These are phyloP conservation scores for Pichia insulana DNA, from an alignment of 805 yeast genomes.

Conservation along the genomic window DNA sequence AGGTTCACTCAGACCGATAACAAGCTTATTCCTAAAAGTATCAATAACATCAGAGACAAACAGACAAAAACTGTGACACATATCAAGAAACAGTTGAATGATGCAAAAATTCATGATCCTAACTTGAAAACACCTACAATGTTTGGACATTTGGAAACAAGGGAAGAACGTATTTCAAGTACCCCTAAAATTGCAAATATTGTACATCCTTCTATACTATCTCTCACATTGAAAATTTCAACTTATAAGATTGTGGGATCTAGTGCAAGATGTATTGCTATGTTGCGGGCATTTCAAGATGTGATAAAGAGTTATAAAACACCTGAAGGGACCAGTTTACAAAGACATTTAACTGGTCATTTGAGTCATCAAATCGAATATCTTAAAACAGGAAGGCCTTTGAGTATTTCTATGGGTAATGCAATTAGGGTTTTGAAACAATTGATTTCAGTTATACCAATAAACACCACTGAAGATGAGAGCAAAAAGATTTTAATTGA, in stretches of 20 bases:
- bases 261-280: constrained; percentile 70
- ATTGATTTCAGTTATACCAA: constrained; percentile 74
- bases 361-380: constrained; percentile 89
- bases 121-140: constrained; percentile 50
- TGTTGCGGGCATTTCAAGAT: constrained; percentile 75
- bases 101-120: constrained; percentile 37
- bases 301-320: constrained; percentile 77
- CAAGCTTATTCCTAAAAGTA: constrained; percentile 1
- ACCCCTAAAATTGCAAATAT: constrained; percentile 52
- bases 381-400: constrained; percentile 81
- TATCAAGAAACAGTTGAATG: constrained; percentile 45
- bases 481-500: constrained; percentile 60
- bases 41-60: constrained; percentile 5
- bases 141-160: constrained; percentile 72
- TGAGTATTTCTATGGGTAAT: constrained; percentile 93
- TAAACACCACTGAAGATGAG: constrained; percentile 55
- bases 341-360: constrained; percentile 82
- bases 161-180: constrained; percentile 61
- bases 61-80: constrained; percentile 40
- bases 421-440: constrained; percentile 96
- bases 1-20: not conserved
- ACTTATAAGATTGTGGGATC: constrained; percentile 87
- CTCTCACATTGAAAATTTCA: constrained; percentile 71
- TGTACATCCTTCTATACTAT: constrained; percentile 79
- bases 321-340: constrained; percentile 75